Base-by-base conservation (phyloP, 352 stramenopile species). In the Phytophthora hibernalis region DNA sequence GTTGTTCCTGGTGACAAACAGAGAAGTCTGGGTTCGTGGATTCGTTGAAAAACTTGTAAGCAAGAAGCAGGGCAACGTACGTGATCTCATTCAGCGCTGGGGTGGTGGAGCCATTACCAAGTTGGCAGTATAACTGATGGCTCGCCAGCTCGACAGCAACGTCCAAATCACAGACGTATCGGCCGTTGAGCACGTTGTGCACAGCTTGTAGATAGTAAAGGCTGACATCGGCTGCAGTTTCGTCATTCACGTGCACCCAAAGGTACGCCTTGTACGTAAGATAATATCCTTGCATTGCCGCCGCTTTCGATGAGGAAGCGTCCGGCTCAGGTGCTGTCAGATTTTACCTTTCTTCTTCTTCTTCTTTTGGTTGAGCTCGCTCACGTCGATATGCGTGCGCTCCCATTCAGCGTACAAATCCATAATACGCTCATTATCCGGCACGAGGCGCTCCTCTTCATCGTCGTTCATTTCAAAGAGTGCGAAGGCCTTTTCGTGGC, bases 401-500 rank as follows among this genome's bases (percentile, higher is more conserved):
- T 93, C 78, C 87, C 87, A 96, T 57, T 92, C 79, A 6, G 87
- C 75, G 8, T 90, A 76, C 12, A 94, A 55, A 61, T 94, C 87
- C 35, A 94, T 62, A 21, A 96, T 68, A 30, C 87, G 83, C 35
- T 93, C 86, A 38, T 89, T 76, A 8, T 76, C 50, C 7, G 91
- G 81, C 3, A 91, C 59, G 7, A 83, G 70, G 13, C 80, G 71
- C 62, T 93, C 84, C 54, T 91, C 79, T 4, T 70, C 75, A 3
- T 72, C 58, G 20, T 61, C 66, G 1, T 72, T 79, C 1, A 80
- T 50, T 65, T 96, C 84, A 61, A 92, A 91, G 20, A 94, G 65
- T 13, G 74, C 70, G 28, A 91, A 94, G 5, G 82, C 82, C 33
- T 78, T 68, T 37, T 60, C 66, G 22, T 77, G 79, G 22, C 54